A percentile compares a stretch with the other conserved stretches of the same genome.
These are phyloP conservation scores for Sugiyamaella pinicola DNA, from an alignment of 1,139 yeast species.

Conservation along the genomic window DNA sequence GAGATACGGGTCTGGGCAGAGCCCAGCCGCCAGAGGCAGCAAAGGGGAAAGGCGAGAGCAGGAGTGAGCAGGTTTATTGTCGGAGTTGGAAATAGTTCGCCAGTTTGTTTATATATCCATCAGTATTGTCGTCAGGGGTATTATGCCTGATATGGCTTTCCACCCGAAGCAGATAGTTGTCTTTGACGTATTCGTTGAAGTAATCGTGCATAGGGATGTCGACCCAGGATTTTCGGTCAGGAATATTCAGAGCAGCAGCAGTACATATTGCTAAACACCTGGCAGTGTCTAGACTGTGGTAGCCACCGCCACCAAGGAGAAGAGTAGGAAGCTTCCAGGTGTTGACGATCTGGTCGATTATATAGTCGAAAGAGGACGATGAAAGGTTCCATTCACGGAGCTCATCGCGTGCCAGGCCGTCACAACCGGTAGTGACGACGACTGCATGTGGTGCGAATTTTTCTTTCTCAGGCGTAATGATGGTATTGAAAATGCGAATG, in stretches of 20 bases:
- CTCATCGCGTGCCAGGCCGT: slow-evolving; percentile 64
- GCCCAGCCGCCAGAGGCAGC: neutral
- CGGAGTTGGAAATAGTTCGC: slow-evolving; percentile 7
- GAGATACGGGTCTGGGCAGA: too few species aligned
- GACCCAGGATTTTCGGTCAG: slow-evolving; percentile 37
- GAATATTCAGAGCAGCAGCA: slow-evolving; percentile 39
- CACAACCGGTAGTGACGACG: slow-evolving; percentile 72
- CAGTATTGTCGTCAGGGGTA: slow-evolving; percentile 48
- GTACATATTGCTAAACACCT: slow-evolving; percentile 67
- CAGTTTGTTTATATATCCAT: slow-evolving; percentile 12
- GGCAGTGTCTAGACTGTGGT: slow-evolving; percentile 63
- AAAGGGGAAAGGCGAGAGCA: neutral
- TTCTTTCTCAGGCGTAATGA: slow-evolving; percentile 50
- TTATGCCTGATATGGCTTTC: slow-evolving; percentile 39
- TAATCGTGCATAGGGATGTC: slow-evolving; percentile 57
- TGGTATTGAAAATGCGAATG: slow-evolving; percentile 44
- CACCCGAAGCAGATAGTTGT: slow-evolving; percentile 58
- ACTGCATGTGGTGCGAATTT: slow-evolving; percentile 53
- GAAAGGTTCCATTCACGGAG: slow-evolving; percentile 71
- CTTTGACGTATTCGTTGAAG: slow-evolving; percentile 50
- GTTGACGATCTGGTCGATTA: slow-evolving; percentile 44
- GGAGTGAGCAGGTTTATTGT: neutral
- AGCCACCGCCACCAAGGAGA: slow-evolving; percentile 79
- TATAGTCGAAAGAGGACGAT: slow-evolving; percentile 51
- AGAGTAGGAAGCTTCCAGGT: slow-evolving; percentile 44